A percentile compares a stretch with the other conserved stretches of the same genome.
Conservation (phyloP, 2,329 filamentous ascomycete genomes). For the Scedosporium dehoogii region DNA sequence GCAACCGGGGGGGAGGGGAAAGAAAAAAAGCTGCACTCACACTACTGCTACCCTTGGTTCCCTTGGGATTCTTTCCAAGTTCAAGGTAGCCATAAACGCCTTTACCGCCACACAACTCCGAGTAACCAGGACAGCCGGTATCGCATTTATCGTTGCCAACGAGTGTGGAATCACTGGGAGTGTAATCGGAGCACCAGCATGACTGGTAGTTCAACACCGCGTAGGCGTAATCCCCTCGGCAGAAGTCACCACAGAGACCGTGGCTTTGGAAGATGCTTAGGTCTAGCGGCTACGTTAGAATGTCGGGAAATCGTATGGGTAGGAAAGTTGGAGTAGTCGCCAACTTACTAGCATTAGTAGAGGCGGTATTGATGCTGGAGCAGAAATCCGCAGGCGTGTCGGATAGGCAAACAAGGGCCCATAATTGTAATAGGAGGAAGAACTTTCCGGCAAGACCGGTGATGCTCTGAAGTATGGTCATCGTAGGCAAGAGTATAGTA, state of each 20-base stretch:
- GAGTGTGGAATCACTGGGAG: conserved; percentile 36
- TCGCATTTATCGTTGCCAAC: conserved; percentile 40
- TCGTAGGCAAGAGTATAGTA: not conserved
- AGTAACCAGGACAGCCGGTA: conserved; percentile 57
- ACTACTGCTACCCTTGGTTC: conserved; percentile 16
- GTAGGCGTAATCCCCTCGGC: conserved; percentile 49
- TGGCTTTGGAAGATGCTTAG: conserved; percentile 55
- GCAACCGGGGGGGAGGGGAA: too few relatives aligned
- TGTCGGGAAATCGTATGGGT: not conserved
- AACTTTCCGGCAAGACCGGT: not conserved
- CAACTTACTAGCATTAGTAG: conserved; percentile 29
- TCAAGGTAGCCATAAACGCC: conserved; percentile 57
- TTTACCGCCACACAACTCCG: conserved; percentile 56
- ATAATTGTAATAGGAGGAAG: conserved; percentile 3
- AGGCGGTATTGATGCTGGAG: conserved; percentile 32
- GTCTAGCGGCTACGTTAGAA: conserved; percentile 26
- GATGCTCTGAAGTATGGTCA: not conserved
- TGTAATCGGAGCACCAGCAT: conserved; percentile 70
- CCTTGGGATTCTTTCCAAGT: conserved; percentile 42
- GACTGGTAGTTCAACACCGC: conserved; percentile 54
- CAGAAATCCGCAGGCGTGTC: conserved; percentile 11
- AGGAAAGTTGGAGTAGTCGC: not conserved
- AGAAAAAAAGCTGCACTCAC: conserved; percentile 1
- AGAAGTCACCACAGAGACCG: conserved; percentile 55
- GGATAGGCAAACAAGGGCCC: not conserved